phyloP scores from a whole-genome alignment of 768 basidiomycete genomes.

The Mycena alexandri region DNA sequence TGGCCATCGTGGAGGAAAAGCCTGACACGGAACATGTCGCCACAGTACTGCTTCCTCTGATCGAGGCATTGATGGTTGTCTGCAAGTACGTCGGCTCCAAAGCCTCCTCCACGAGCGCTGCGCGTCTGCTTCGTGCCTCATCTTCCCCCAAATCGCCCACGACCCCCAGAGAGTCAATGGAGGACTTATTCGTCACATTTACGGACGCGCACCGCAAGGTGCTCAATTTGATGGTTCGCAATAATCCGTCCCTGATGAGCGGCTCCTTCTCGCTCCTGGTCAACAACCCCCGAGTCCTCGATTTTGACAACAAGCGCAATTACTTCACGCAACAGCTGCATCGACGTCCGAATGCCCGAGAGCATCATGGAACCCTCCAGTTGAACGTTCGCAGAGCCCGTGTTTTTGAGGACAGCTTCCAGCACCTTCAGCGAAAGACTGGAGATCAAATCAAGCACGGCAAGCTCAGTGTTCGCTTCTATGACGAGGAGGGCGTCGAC shows the following conservation, averaged over 20 bases:
- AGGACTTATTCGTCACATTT: slow-evolving; percentile 92
- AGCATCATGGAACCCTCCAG: slow-evolving; percentile 87
- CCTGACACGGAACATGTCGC: slow-evolving; percentile 89
- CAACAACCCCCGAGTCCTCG: slow-evolving; percentile 94
- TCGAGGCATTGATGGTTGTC: slow-evolving; percentile 98
- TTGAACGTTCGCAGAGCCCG: slow-evolving; percentile 90
- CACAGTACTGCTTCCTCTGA: slow-evolving; percentile 92
- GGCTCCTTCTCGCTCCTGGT: slow-evolving; percentile 98
- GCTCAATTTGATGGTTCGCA: slow-evolving; percentile 97
- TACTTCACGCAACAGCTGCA: slow-evolving; percentile 95
- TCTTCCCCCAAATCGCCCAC: slow-evolving; percentile 78
- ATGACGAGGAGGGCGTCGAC: slow-evolving; percentile 97
- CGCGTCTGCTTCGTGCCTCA: slow-evolving; percentile 70
- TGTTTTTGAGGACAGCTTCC: slow-evolving; percentile 98
- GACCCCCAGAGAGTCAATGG: slow-evolving; percentile 82
- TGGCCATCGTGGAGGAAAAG: slow-evolving; percentile 84
- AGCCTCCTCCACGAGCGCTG: slow-evolving; percentile 50
- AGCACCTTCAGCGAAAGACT: slow-evolving; percentile 86
- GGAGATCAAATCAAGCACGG: slow-evolving; percentile 99
- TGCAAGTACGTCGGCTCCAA: slow-evolving; percentile 93
- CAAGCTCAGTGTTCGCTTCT: slow-evolving; percentile 96
- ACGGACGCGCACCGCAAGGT: slow-evolving; percentile 95
- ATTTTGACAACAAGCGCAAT: slow-evolving; percentile 99
- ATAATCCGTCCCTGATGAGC: slow-evolving; percentile 97
- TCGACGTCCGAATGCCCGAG: slow-evolving; percentile 81